Evolutionary conservation across 176 grass and related monocot genomes (phyloP).

Genomic region (Triticum dicoccoides): DNA sequence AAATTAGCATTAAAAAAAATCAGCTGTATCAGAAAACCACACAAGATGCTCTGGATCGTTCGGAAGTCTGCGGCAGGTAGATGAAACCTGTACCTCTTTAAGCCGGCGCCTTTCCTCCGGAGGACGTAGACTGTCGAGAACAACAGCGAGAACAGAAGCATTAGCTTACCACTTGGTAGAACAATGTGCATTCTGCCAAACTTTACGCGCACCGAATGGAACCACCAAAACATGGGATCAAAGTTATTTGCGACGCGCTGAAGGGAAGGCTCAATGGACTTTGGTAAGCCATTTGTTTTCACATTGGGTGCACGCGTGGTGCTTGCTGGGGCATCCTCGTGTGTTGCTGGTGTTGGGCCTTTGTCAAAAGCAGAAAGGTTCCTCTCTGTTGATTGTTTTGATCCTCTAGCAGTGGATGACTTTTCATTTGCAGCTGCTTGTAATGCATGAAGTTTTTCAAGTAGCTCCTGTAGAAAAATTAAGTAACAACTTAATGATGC

Average conservation of each 20-base stretch:
- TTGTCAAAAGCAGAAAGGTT: constrained; percentile 20
- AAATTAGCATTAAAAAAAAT: not conserved
- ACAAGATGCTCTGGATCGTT: not conserved
- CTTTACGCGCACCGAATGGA: constrained; percentile 60
- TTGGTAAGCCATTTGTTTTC: constrained; percentile 14
- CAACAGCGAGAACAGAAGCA: constrained; percentile 62
- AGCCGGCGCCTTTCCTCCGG: constrained; percentile 43
- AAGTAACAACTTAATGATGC: not conserved
- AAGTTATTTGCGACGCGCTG: constrained; percentile 35
- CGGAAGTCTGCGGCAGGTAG: not conserved
- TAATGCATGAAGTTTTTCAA: constrained; percentile 40
- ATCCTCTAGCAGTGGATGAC: not conserved
- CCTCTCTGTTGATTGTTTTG: constrained; percentile 24
- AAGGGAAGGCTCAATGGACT: constrained; percentile 40
- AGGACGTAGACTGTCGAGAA: constrained; percentile 57
- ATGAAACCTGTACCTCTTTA: constrained; percentile 55
- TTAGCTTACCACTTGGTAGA: constrained; percentile 54
- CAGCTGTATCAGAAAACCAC: not conserved
- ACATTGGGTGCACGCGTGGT: not conserved
- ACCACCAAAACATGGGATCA: constrained; percentile 73
- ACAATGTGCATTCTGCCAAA: constrained; percentile 65
- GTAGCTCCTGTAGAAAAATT: constrained; percentile 28
- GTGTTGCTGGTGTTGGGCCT: not conserved
- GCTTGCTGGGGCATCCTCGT: constrained; percentile 26
- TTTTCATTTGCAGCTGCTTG: constrained; percentile 34